A percentile compares a stretch with the other conserved stretches of the same genome.
Conservation (phyloP, 495 filamentous ascomycete species). For the Neurospora terricola region DNA sequence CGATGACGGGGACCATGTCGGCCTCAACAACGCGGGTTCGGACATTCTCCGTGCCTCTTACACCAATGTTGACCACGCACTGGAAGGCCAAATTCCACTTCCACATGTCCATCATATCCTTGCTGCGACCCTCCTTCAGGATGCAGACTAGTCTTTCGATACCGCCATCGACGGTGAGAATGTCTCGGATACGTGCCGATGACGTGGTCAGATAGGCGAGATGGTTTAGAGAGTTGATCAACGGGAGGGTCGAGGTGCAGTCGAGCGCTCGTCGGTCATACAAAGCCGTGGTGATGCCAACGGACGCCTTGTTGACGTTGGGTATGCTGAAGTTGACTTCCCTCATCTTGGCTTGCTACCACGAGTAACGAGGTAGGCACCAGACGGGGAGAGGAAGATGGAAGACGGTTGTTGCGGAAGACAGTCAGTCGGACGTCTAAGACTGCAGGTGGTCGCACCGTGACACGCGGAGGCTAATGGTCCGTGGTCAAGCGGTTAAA, state of each 20-base stretch:
- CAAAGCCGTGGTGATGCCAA: constrained; percentile 95
- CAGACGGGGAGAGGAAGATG: constrained; percentile 17
- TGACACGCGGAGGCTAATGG: neutral
- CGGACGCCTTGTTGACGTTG: constrained; percentile 98
- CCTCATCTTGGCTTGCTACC: constrained; percentile 58
- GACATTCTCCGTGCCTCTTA: constrained; percentile 87
- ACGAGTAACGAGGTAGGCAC: constrained; percentile 22
- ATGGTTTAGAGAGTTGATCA: constrained; percentile 97
- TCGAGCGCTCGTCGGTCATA: constrained; percentile 96
- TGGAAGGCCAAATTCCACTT: constrained; percentile 99
- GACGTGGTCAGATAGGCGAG: constrained; percentile 97
- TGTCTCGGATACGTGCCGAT: constrained; percentile 95
- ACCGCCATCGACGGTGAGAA: constrained; percentile 95
- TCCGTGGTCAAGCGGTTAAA: neutral
- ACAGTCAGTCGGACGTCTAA: neutral
- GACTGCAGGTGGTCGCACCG: neutral
- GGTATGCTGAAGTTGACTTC: constrained; percentile 99
- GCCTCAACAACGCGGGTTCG: constrained; percentile 93
- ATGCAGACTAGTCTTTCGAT: constrained; percentile 95
- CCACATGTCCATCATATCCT: constrained; percentile 99
- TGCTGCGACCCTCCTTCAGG: constrained; percentile 88
- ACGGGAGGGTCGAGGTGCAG: constrained; percentile 91
- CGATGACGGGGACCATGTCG: constrained; percentile 97
- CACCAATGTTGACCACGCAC: constrained; percentile 97
- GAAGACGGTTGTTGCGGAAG: neutral